Percentiles rank a stretch among this genome's conserved stretches.
Evolutionary conservation across 768 basidiomycete species (phyloP).

Genomic region (Pisolithus orientalis): DNA sequence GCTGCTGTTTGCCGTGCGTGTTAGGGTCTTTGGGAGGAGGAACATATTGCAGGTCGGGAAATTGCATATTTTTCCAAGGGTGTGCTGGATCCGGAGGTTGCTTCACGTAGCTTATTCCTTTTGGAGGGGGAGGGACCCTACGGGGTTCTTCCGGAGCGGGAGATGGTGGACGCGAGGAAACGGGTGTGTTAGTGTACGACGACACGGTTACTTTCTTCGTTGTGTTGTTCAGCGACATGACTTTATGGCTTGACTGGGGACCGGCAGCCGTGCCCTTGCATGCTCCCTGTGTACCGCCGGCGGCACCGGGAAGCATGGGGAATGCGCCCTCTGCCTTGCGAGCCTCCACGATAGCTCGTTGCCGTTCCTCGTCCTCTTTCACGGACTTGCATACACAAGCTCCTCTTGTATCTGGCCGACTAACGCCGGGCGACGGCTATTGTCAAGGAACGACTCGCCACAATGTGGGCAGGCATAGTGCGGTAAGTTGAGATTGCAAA

Average conservation of each 20-base stretch:
- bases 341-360: no score
- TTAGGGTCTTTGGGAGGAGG: conserved; percentile 16
- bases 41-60: conserved; percentile 31
- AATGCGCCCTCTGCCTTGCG: no score
- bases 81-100: conserved; percentile 21
- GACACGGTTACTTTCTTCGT: conserved; percentile 48
- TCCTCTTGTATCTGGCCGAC: conserved; percentile 38
- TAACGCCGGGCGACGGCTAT: conserved; percentile 29
- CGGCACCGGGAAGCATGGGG: no score
- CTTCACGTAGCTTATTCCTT: conserved; percentile 31
- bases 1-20: background rate
- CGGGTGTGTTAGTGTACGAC: conserved; percentile 38
- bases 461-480: conserved; percentile 53
- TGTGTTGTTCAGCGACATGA: conserved; percentile 50
- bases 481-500: conserved; percentile 54
- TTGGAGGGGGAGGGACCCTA: conserved; percentile 35
- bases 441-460: conserved; percentile 31
- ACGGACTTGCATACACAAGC: conserved; percentile 39
- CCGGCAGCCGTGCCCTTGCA: conserved; percentile 22
- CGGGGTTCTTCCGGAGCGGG: conserved; percentile 28
- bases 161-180: conserved; percentile 29
- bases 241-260: conserved; percentile 43
- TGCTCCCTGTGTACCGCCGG: no score
- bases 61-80: conserved; percentile 24
- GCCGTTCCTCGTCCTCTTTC: conserved; percentile 27